phyloP scores from a whole-genome alignment of 2,329 filamentous ascomycete genomes.

The Aureobasidium sp. region DNA sequence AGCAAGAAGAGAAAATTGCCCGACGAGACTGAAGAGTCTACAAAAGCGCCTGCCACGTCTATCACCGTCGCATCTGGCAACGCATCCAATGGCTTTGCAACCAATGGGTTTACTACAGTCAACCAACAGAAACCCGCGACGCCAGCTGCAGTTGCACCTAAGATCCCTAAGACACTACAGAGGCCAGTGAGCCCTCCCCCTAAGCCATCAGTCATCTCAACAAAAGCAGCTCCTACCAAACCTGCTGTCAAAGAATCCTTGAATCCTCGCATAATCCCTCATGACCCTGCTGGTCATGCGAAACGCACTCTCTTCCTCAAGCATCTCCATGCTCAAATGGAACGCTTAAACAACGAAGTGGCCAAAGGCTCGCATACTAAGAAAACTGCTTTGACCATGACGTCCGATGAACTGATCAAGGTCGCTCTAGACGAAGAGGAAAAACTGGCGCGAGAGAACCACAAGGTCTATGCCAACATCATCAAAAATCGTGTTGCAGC shows the following conservation, averaged over 20 bases:
- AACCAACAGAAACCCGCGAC: slow-evolving; percentile 11
- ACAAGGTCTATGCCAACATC: slow-evolving; percentile 68
- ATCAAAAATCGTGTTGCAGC: slow-evolving; percentile 72
- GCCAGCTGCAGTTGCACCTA: slow-evolving; percentile 15
- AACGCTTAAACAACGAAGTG: slow-evolving; percentile 57
- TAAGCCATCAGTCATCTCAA: neutral
- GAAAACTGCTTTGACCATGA: slow-evolving; percentile 49
- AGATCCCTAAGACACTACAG: slow-evolving; percentile 7
- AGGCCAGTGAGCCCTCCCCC: slow-evolving; percentile 14
- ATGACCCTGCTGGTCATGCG: slow-evolving; percentile 32
- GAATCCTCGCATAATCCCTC: slow-evolving; percentile 57
- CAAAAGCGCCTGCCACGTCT: neutral
- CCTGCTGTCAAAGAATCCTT: slow-evolving; percentile 30
- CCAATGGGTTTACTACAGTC: neutral
- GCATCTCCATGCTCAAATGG: slow-evolving; percentile 56
- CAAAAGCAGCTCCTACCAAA: neutral
- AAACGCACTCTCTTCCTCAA: slow-evolving; percentile 38
- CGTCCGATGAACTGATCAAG: slow-evolving; percentile 58
- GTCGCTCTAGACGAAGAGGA: slow-evolving; percentile 72
- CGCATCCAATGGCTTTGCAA: neutral
- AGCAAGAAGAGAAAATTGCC: slow-evolving; percentile 26
- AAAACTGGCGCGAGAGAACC: slow-evolving; percentile 56
- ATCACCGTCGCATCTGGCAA: neutral
- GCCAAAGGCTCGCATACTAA: slow-evolving; percentile 42
- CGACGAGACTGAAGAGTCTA: neutral